Evolutionary conservation across 2,329 filamentous ascomycete genomes (phyloP).

Genomic region (Colletotrichum euphorbiae): DNA sequence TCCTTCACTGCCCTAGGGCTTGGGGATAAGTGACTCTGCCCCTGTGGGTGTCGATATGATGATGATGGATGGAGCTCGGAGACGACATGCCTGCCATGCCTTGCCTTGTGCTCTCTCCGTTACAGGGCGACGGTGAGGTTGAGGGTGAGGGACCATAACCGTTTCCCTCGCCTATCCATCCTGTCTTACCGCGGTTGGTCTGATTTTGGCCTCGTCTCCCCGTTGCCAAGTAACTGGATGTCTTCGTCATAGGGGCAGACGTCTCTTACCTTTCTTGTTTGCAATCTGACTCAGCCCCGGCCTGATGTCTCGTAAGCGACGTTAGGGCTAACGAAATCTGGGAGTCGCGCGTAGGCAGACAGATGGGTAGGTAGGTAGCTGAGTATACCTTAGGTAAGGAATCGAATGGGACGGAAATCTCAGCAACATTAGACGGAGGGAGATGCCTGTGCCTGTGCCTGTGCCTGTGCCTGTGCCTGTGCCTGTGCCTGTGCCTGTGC

Average conservation of each 20-base stretch:
- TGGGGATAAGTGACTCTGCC: neutral
- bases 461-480: neutral
- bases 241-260: neutral
- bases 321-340: neutral
- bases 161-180: neutral
- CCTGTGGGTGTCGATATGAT: constrained; percentile 17
- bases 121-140: neutral
- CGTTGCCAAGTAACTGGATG: neutral
- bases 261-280: constrained; percentile 14
- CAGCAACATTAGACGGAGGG: neutral
- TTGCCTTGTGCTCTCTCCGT: neutral
- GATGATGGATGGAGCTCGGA: constrained; percentile 17
- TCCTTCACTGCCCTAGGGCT: neutral
- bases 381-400: constrained; percentile 14
- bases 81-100: neutral
- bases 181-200: neutral
- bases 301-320: neutral
- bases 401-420: constrained; percentile 8
- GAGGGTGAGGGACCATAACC: neutral
- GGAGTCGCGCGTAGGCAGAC: neutral
- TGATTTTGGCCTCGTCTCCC: constrained; percentile 1
- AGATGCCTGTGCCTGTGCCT: neutral
- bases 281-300: constrained; percentile 8
- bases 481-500: neutral
- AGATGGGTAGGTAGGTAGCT: neutral